These are phyloP conservation scores for Polyporus arcularius DNA, from an alignment of 768 basidiomycete species.

Conservation along the genomic window DNA sequence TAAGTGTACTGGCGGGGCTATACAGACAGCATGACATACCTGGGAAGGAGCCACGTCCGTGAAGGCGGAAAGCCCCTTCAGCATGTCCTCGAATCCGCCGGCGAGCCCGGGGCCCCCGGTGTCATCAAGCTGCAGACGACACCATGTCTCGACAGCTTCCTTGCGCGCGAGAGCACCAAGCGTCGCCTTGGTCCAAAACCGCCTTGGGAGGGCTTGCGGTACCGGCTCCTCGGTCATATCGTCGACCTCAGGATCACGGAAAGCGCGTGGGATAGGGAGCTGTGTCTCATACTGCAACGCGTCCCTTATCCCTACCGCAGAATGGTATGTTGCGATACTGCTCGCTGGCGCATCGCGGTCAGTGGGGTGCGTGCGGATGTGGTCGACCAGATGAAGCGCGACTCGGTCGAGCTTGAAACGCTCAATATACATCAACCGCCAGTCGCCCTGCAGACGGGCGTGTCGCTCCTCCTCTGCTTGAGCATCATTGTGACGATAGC, in stretches of 20 bases:
- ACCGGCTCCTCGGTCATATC: conserved; percentile 3
- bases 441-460: conserved; percentile 8
- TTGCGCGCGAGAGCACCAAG: conserved; percentile 45
- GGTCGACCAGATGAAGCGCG: conserved; percentile 1
- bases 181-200: conserved; percentile 54
- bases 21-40: conserved; percentile 32
- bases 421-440: conserved; percentile 10
- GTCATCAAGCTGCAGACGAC: not conserved
- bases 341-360: not conserved
- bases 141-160: conserved; percentile 44
- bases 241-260: conserved; percentile 1
- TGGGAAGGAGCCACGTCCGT: conserved; percentile 45
- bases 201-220: conserved; percentile 40
- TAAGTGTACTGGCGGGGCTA: not conserved
- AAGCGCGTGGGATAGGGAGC: conserved; percentile 20
- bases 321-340: conserved; percentile 11
- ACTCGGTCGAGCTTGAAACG: conserved; percentile 3
- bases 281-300: conserved; percentile 42
- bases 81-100: conserved; percentile 43
- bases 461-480: conserved; percentile 39
- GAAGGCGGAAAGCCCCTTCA: conserved; percentile 55
- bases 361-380: not conserved
- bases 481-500: conserved; percentile 46
- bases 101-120: not conserved
- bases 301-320: conserved; percentile 55